These are phyloP conservation scores for Gossypium laxum DNA, from an alignment of 441 rosid genomes.

Conservation along the genomic window DNA sequence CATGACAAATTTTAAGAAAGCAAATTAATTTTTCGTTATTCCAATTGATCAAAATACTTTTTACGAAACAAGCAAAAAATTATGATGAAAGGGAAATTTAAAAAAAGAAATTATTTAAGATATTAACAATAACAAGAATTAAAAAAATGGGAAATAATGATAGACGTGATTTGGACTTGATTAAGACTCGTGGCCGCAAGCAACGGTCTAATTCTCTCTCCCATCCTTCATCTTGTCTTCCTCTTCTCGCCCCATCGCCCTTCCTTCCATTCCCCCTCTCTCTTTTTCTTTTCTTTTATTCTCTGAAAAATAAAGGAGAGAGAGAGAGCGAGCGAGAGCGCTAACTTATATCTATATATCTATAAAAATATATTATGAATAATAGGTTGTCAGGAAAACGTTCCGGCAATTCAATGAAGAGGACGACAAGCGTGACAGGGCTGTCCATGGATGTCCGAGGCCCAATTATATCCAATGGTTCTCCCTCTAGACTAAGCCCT, in stretches of 20 bases:
- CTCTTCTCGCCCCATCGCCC: neutral
- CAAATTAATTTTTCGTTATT: no score
- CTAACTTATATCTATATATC: no score
- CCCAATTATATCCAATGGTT: neutral
- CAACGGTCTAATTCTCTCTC: slow-evolving; percentile 50
- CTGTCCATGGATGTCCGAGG: slow-evolving; percentile 30
- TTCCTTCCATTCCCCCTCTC: slow-evolving; percentile 9
- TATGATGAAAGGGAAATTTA: no score
- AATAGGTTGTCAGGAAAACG: slow-evolving; percentile 56
- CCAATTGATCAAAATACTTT: no score
- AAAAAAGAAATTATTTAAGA: no score
- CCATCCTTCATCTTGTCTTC: slow-evolving; percentile 12
- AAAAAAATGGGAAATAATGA: no score
- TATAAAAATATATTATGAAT: no score
- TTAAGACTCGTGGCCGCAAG: slow-evolving; percentile 33
- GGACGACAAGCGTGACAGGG: slow-evolving; percentile 66
- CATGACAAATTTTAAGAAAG: no score
- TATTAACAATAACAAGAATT: no score
- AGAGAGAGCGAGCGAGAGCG: neutral
- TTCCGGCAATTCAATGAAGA: slow-evolving; percentile 48
- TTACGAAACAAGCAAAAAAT: no score
- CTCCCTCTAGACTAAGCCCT: neutral
- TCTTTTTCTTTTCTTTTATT: no score
- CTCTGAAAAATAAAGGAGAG: no score
- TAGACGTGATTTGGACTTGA: slow-evolving; percentile 22